These are phyloP conservation scores for Colletotrichum sp. DNA, from an alignment of 2,329 filamentous ascomycete genomes.

Conservation along the genomic window DNA sequence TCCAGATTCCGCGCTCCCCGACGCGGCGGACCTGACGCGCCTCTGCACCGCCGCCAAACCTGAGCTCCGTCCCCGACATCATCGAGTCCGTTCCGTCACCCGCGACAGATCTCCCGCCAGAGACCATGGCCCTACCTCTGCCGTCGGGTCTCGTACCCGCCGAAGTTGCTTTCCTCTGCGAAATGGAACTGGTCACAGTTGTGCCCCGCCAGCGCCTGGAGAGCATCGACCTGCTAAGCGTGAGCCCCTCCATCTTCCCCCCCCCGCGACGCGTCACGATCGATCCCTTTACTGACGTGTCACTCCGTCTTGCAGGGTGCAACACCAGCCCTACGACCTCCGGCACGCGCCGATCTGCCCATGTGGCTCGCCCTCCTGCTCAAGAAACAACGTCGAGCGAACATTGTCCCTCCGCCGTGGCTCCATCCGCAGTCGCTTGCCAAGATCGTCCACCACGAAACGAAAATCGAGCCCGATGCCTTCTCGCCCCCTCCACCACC, in stretches of 20 bases:
- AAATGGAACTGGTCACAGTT: slow-evolving; percentile 96
- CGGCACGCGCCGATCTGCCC: slow-evolving; percentile 78
- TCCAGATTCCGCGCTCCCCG: neutral
- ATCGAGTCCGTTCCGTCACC: neutral
- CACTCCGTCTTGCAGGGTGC: slow-evolving; percentile 64
- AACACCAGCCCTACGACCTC: slow-evolving; percentile 78
- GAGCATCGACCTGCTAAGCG: slow-evolving; percentile 81
- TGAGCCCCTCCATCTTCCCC: slow-evolving; percentile 49
- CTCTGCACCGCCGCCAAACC: neutral
- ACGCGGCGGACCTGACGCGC: neutral
- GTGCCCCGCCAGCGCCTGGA: slow-evolving; percentile 91
- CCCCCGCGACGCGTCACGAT: slow-evolving; percentile 5
- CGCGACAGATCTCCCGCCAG: neutral
- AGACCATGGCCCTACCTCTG: slow-evolving; percentile 54
- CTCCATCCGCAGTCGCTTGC: slow-evolving; percentile 77
- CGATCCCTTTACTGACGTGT: neutral
- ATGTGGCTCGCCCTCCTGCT: slow-evolving; percentile 95
- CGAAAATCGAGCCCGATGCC: slow-evolving; percentile 68
- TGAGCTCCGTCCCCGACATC: neutral
- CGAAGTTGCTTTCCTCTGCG: slow-evolving; percentile 92
- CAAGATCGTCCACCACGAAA: slow-evolving; percentile 82
- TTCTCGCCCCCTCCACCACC: slow-evolving; percentile 81
- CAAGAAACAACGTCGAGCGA: slow-evolving; percentile 91
- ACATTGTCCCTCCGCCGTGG: slow-evolving; percentile 92
- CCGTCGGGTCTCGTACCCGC: slow-evolving; percentile 72